These are phyloP conservation scores for Omphalotus olearius DNA, from an alignment of 1,284 basidiomycete genomes.

Conservation along the genomic window DNA sequence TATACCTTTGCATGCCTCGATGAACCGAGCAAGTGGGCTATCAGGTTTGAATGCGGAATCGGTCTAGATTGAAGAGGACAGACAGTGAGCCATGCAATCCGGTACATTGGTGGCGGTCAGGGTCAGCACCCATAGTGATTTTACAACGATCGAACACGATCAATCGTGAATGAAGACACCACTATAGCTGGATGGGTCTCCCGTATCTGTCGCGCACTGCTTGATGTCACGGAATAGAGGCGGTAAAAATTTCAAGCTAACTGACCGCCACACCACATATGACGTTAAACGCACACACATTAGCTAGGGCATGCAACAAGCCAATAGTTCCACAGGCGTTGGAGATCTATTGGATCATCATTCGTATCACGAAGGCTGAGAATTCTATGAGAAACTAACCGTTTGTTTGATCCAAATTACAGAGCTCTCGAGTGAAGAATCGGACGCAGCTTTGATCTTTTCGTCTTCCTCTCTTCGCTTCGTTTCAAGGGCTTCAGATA, in stretches of 20 bases:
- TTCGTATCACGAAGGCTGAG: not conserved
- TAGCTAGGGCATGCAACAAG: slow-evolving; percentile 75
- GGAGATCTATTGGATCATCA: slow-evolving; percentile 50
- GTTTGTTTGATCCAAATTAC: slow-evolving; percentile 15
- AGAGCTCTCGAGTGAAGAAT: not conserved
- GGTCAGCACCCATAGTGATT: too few species aligned
- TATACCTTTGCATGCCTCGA: slow-evolving; percentile 58
- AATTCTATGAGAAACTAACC: not conserved
- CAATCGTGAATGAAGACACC: too few species aligned
- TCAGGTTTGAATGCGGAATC: slow-evolving; percentile 49
- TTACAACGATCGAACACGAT: too few species aligned
- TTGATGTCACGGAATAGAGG: not conserved
- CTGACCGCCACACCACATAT: too few species aligned
- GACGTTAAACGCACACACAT: slow-evolving; percentile 39
- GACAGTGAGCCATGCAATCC: too few species aligned
- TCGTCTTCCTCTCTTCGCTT: slow-evolving; percentile 13
- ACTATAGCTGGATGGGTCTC: too few species aligned
- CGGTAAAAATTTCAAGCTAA: not conserved
- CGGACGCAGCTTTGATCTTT: slow-evolving; percentile 2
- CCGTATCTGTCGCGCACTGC: too few species aligned
- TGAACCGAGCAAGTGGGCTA: slow-evolving; percentile 61
- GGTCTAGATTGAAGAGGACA: slow-evolving; percentile 35
- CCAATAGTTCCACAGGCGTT: slow-evolving; percentile 92
- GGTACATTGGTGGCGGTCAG: too few species aligned
- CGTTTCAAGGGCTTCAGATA: slow-evolving; percentile 8